phyloP scores from a whole-genome alignment of 2,329 filamentous ascomycete genomes.

The Beauveria caledonica region DNA sequence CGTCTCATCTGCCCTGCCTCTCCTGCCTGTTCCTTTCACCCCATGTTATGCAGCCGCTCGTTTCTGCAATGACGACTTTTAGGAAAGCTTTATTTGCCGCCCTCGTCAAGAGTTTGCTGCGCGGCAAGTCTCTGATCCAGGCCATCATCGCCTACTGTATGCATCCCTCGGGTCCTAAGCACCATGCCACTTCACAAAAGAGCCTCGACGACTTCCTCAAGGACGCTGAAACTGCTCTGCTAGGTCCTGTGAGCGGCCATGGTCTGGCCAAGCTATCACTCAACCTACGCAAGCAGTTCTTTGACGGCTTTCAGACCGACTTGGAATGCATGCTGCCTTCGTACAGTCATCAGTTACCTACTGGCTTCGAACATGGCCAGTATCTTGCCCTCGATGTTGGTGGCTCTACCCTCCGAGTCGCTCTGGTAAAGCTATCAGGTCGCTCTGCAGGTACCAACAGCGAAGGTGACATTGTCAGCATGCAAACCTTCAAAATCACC shows the following conservation, averaged over 20 bases:
- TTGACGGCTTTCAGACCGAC: constrained; percentile 42
- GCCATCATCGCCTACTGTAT: constrained; percentile 49
- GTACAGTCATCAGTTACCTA: constrained; percentile 56
- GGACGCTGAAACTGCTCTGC: constrained; percentile 45
- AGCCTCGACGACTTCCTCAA: constrained; percentile 44
- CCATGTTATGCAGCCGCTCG: constrained; percentile 41
- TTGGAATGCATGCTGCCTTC: constrained; percentile 56
- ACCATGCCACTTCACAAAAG: constrained; percentile 18
- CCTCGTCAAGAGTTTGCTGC: constrained; percentile 47
- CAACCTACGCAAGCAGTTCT: constrained; percentile 46
- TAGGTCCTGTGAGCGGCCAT: constrained; percentile 38
- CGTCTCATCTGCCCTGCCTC: constrained; percentile 11
- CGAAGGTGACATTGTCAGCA: constrained; percentile 45
- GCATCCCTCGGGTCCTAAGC: constrained; percentile 30
- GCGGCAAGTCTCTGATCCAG: constrained; percentile 51
- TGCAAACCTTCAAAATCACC: constrained; percentile 48
- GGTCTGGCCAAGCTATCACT: constrained; percentile 38
- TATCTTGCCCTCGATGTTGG: constrained; percentile 61
- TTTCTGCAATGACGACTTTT: constrained; percentile 49
- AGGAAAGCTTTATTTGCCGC: constrained; percentile 46
- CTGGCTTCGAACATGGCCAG: constrained; percentile 49
- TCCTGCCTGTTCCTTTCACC: neutral
- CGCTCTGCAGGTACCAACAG: constrained; percentile 27
- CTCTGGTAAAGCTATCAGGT: constrained; percentile 51
- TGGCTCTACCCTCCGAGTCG: constrained; percentile 58